Evolutionary conservation across 495 filamentous ascomycete genomes (phyloP), one percentile per base, ranked within the genome.

Genomic region (Podospora appendiculata): DNA sequence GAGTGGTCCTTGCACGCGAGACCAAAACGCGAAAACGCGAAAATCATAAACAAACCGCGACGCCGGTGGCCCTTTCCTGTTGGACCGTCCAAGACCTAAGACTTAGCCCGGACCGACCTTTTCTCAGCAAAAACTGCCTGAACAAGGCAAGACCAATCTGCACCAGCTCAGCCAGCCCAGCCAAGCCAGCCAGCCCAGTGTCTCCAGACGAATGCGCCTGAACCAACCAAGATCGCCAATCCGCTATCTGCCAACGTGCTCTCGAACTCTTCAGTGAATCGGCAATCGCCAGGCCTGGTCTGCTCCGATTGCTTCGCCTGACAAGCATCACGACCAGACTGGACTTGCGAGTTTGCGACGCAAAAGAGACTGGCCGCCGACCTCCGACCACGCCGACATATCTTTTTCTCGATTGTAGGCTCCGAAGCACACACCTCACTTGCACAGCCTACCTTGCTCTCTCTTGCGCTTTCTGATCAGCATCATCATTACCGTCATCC

Each of bases 31-130:
- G 48, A 41, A 41, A 8, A 32, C 32, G 41, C 48, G 18, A 38
- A 38, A 11, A 17, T 42, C 13, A 50, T 41, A 50, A 39, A 60
- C 56, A 58, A 58, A 53, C 41, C 53, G 47, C 46, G 50, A 48
- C 49, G 40, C 10, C 39, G 51, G 25, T 5, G 25, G 25, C 54
- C 10, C 45, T 41, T 43, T 55, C 56, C 49, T 38, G 60, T 62
- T 62, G 60, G 60, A 47, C 53, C 18, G 53, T 43, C 32, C 39
- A 39, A 49, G 25, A 25, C 25, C 25, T n/a, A 25, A 25, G 25
- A 25, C 25, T 25, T 25, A 25, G 25, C 25, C 25, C 25, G 25
- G 25, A 25, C 25, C 25, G 25, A 25, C 2, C 25, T 5, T 25
- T 25, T 25, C 25, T 25, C 25, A 25, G 25, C 25, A 25, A 25